Evolutionary conservation across 2,329 filamentous ascomycete genomes (phyloP).

Genomic region (Mycosphaerella arachidis): DNA sequence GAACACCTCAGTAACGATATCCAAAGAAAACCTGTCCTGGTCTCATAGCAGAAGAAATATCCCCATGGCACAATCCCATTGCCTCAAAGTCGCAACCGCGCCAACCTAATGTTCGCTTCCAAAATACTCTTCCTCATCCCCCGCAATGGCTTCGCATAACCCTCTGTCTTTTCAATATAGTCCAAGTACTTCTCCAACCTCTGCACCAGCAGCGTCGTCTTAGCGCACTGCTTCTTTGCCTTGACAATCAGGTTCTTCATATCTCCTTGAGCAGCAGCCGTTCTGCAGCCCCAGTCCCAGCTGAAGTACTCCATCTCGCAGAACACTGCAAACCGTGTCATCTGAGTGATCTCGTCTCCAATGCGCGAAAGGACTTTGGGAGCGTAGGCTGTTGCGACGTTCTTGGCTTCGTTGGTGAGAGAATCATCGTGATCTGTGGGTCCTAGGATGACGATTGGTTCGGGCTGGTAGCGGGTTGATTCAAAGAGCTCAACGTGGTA

Average conservation of each 20-base stretch:
- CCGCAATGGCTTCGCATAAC: slow-evolving; percentile 5
- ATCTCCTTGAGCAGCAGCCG: slow-evolving; percentile 13
- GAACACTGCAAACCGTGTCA: slow-evolving; percentile 12
- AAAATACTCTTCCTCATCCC: slow-evolving; percentile 8
- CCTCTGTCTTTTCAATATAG: slow-evolving; percentile 8
- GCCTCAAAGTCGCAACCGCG: slow-evolving; percentile 8
- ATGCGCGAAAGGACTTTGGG: slow-evolving; percentile 12
- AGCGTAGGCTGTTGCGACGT: slow-evolving; percentile 8
- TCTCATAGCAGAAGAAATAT: not conserved
- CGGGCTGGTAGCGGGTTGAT: slow-evolving; percentile 17
- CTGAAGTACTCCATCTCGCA: slow-evolving; percentile 19
- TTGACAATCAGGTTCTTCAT: slow-evolving; percentile 15
- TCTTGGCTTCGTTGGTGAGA: slow-evolving; percentile 4
- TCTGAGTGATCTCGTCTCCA: slow-evolving; percentile 13
- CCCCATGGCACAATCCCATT: not conserved
- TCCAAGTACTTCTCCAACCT: slow-evolving; percentile 16
- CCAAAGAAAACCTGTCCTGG: not conserved
- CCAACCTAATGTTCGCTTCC: slow-evolving; percentile 10
- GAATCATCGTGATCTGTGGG: slow-evolving; percentile 9
- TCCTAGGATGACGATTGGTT: slow-evolving; percentile 20
- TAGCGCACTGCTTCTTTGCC: slow-evolving; percentile 10
- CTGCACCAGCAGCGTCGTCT: slow-evolving; percentile 6
- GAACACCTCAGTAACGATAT: not conserved
- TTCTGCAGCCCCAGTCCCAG: slow-evolving; percentile 22
- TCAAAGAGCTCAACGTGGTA: slow-evolving; percentile 17